Evolutionary conservation across 2,329 filamentous ascomycete genomes (phyloP), one percentile per base, ranked within the genome.

Genomic region (Talaromyces sp.): DNA sequence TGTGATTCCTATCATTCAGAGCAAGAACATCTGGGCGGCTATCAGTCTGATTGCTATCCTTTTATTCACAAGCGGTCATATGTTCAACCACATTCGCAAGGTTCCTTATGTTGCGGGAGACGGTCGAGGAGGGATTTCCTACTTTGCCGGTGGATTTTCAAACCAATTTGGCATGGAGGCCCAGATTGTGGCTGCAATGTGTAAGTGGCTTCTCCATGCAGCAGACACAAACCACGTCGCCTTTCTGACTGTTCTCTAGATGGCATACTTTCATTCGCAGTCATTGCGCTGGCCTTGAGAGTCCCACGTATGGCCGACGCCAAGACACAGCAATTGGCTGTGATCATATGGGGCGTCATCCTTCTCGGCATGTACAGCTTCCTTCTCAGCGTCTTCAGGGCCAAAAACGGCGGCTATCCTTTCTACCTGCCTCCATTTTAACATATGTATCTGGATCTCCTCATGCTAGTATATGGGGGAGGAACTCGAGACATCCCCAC

Each of bases 71-170:
- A 95, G 90, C 70, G 96, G 95, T 42, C 93, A 98, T 79, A 99
- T 99, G 96, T 99, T 96, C 84, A 99, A 98, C 77, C 93, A 97
- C 73, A 99, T 99, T 73, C 87, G 96, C 69, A 93, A 95, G 76
- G 91, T 96, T 2, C 95, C 95, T 2, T 99, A 99, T 70, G 92
- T 98, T 35, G 83, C 87, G 46, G 90, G 89, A 46, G 88, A 98
- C 73, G 91, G 92, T 40, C 87, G 85, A 61, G 95, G 95, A 18
- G 92, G 92, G 5, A 86, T 99, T 66, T 90, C 80, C 72, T 98
- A 98, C 76, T 95, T 99, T 76, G 91, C 93, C 3, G 84, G 84
- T 42, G 93, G 95, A 0, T 99, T 99, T 78, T 92, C 93, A 76
- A 96, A 87, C 75, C 95, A 99, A 75, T 92, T 89, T 71, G 95